Evolutionary conservation across 2,329 filamentous ascomycete species (phyloP), one percentile per base, ranked within the genome.

Genomic region (Aspergillus transmontanensis): DNA sequence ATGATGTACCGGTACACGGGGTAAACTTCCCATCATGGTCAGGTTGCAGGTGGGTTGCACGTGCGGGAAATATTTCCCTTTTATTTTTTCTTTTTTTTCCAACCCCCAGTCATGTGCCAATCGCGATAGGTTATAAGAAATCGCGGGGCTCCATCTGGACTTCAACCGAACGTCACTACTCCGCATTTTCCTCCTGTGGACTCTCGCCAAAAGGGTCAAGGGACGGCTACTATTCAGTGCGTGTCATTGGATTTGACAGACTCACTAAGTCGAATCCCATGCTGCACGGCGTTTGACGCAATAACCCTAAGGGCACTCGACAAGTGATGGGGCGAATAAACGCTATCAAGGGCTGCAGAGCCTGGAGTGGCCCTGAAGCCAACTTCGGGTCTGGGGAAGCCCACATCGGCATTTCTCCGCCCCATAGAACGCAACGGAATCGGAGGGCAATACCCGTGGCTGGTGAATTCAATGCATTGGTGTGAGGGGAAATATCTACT

Each of bases 41-140:
- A 46, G 21, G 34, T 23, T 34, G 26, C 32, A 39, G 39, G 41
- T 30, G 26, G 26, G 30, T 36, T 54, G 50, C 36, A 48, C 39
- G 58, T 32, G 57, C 71, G 68, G 68, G 62, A 56, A 69, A 58
- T 64, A 61, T 69, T 71, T 61, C 70, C 67, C 50, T 26, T 57
- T 43, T 28, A 26, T 51, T 30, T 6, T 34, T 12, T n/a, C n/a
- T n/a, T 34, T 34, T 21, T 34, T 34, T 2, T 30, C 19, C 11
- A 23, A 23, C 23, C 23, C 32, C 32, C 41, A 39, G 32, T 36
- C 51, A 36, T 60, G 45, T 46, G 19, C 46, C 57, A 43, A 43
- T 34, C 10, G 21, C n/a, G 30, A 36, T 21, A 23, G 41, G 21
- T 34, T 26, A 56, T 55, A 50, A 32, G 30, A 26, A 34, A 21